Evolutionary conservation across 2,329 filamentous ascomycete genomes (phyloP).

Genomic region (Apiospora kogelbergensis): DNA sequence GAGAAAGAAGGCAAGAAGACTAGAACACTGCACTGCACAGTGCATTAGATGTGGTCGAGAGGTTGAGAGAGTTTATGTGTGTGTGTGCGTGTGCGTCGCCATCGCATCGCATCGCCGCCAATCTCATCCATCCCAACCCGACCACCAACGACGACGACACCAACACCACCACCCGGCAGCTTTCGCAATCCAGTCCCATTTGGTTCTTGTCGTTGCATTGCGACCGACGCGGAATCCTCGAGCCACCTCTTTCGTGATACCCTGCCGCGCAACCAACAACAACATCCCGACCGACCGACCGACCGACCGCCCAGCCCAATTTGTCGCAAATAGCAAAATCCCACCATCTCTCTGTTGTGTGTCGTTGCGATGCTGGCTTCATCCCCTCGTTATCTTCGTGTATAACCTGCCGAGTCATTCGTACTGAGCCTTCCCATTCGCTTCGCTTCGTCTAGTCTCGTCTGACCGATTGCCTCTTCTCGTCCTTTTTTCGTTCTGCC

Average conservation of each 20-base stretch:
- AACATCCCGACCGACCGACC: neutral
- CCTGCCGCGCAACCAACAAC: neutral
- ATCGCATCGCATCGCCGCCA: constrained; percentile 7
- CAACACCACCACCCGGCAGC: neutral
- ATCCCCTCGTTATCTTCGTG: constrained; percentile 12
- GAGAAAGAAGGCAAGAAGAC: neutral
- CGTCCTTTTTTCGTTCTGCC: neutral
- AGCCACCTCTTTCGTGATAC: neutral
- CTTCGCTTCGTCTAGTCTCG: constrained; percentile 1
- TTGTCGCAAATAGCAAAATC: constrained; percentile 5
- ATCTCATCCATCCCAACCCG: constrained; percentile 1
- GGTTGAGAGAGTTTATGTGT: neutral
- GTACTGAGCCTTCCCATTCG: constrained; percentile 9
- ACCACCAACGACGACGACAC: neutral
- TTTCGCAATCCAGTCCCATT: neutral
- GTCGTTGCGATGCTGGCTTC: constrained; percentile 13
- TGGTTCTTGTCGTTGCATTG: neutral
- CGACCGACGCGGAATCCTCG: neutral
- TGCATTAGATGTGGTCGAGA: neutral
- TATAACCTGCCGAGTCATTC: constrained; percentile 7
- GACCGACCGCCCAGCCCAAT: neutral
- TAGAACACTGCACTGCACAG: neutral
- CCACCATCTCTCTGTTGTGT: constrained; percentile 7
- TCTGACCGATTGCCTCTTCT: neutral
- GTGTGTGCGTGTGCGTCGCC: neutral